Evolutionary conservation across 1,139 yeast species (phyloP), one percentile per base, ranked within the genome.

Genomic region (Pichiaceae sp.): DNA sequence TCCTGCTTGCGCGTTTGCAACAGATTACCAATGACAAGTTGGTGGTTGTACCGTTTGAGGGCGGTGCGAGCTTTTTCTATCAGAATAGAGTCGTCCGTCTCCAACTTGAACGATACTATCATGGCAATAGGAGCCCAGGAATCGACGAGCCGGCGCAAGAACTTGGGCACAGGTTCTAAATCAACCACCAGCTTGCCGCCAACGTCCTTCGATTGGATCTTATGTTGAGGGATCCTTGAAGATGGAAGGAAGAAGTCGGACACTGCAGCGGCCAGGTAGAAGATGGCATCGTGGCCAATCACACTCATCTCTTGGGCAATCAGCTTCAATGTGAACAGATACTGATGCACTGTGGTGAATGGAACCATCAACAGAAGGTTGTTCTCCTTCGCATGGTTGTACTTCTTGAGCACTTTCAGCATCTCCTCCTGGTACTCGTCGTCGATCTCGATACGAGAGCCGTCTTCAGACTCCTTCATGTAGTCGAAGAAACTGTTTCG

Each of bases 241-340:
- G 74, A 75, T 2, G 98, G 99, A 32, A 91, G 68, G 62, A 87
- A 91, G 59, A 93, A 91, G 58, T 91, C 99, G 4, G 95, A 84
- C 0, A 91, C 99, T 0, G 98, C 98, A 3, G 98, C 98, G 0
- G 98, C 98, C 43, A 91, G 67, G 59, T 82, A 93, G 53, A 91
- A 84, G 34, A 91, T 57, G 0, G 86, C 85, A 40, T 63, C 63
- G 2, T 69, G 56, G 3, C 74, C 76, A 34, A 75, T 62, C 2
- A 62, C 58, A 33, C 76, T 70, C 49, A 91, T 57, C 36, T 69
- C 64, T 43, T 71, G 70, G 1, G 95, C 83, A 12, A 85, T 66
- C 31, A 75, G 62, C 46, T 78, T 75, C 47, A 93, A 66, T 0
- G 96, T 84, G 66, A 83, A 89, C 42, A 91, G 63, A 53, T 91